Evolutionary conservation across 208 protist species (phyloP), one percentile per base, ranked within the genome.

Genomic region (Plasmodiophora brassicae): DNA sequence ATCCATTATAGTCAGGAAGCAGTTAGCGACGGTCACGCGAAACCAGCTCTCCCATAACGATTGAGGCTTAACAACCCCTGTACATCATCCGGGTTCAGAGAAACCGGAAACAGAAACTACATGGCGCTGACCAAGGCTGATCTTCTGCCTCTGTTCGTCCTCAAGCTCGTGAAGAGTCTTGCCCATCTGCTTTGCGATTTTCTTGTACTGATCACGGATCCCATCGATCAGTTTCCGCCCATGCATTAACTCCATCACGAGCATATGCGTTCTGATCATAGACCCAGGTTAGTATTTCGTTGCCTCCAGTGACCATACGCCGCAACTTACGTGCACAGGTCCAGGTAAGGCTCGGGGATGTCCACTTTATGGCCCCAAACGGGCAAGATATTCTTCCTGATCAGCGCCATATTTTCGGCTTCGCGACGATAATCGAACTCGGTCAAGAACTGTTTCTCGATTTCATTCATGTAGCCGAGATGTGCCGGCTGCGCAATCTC

Each of bases 401-500:
- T 25, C 71, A 28, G 71, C 14, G 14, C 50, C 25, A 57, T 14
- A 57, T 57, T 57, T 57, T 57, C 20, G 14, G 50, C 50, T 25
- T 57, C 50, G 50, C 14, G 50, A 14, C 50, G 14, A 25, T 57
- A 57, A 57, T 57, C 50, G 50, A 57, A 57, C 50, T 57, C 50
- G 50, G 50, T 57, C 20, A 57, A 25, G 25, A 57, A 84, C 71
- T 84, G 71, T 84, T 41, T 84, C 71, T 84, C 71, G 35, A 84
- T 41, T 39, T 84, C 71, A 25, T 84, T 84, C n/a, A 84, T 43
- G 35, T 14, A 25, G 25, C 14, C 14, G 14, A 84, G n/a, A 39
- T 84, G 71, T 25, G 22, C n/a, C 38, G 71, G 71, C 71, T 43
- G 22, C 10, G 71, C 71, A 28, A 84, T 14, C 25, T 28, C 35